Evolutionary conservation across 108 stramenopile species (phyloP), one percentile per base, ranked within the genome.

Genomic region (Nitzschia sp.): DNA sequence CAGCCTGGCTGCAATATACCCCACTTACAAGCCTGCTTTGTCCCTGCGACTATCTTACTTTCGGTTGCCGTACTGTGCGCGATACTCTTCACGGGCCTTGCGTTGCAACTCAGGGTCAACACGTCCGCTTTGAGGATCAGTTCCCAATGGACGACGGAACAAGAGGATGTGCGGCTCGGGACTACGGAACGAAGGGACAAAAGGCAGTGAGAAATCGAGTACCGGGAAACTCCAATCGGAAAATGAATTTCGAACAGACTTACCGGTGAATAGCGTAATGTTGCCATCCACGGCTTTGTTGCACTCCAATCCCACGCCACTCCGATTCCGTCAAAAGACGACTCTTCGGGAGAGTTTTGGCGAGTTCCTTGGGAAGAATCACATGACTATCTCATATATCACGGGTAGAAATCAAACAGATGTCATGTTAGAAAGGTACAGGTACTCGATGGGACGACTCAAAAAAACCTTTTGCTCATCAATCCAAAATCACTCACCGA

Each of bases 121-220:
- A 36, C 80, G 81, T 23, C 96, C 96, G 33, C 93, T 93, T 66
- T 94, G 87, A 52, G 97, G 97, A 83, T 98, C 98, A 5, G 98
- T 99, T 56, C 98, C 98, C 5, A 99, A 79, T 0, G 96, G 96
- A 46, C 98, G 85, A 63, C 97, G 93, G 84, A 99, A 99, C 30
- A 99, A 78, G 33, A 99, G 88, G 70, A 99, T 98, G 80, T 99
- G 97, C 32, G 96, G 98, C 75, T 99, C 98, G 11, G 98, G 98
- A 33, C 92, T 87, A n/a, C 21, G 0, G 60, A 38, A 15, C 9
- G 29, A 45, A 36, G 3, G 47, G n/a, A 54, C 4, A 26, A 38
- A 23, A 50, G 19, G 13, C 16, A 11, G 13, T 4, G 19, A 50
- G 48, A n/a, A 4, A 50, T 22, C 21, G 48, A 22, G 19, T n/a